These are phyloP conservation scores for Ilex asprella DNA, from an alignment of 257 asterid species.

Conservation along the genomic window DNA sequence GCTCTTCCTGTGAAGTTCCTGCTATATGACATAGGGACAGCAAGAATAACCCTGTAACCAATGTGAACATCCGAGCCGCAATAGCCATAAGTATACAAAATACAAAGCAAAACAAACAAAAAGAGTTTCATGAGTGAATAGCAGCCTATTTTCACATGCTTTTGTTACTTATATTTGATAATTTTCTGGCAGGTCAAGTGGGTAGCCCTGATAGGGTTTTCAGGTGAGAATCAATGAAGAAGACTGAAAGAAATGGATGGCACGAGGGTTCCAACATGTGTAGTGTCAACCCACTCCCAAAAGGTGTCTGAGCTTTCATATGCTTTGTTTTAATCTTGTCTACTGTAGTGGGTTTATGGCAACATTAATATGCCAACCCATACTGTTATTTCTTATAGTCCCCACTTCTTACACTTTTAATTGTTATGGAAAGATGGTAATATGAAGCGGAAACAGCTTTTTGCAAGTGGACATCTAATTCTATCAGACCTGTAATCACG, in stretches of 20 bases:
- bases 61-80: conserved; percentile 38
- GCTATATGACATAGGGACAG: conserved; percentile 48
- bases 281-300: conserved; percentile 31
- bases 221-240: neutral
- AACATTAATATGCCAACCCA: too few species aligned
- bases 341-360: neutral
- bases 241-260: conserved; percentile 2
- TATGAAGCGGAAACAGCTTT: too few species aligned
- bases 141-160: conserved; percentile 7
- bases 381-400: too few species aligned
- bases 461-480: too few species aligned
- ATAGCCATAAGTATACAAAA: conserved; percentile 10
- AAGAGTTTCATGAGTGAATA: conserved; percentile 33
- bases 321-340: conserved; percentile 17
- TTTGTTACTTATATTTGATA: conserved; percentile 6
- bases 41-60: conserved; percentile 54
- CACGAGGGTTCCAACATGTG: conserved; percentile 12
- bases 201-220: neutral
- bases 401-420: too few species aligned
- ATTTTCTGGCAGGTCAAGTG: neutral
- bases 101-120: conserved; percentile 24
- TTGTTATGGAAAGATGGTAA: too few species aligned
- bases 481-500: too few species aligned
- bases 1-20: conserved; percentile 68
- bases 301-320: conserved; percentile 14